These are phyloP conservation scores for Ceriops decandra DNA, from an alignment of 345 rosid species.

Conservation along the genomic window DNA sequence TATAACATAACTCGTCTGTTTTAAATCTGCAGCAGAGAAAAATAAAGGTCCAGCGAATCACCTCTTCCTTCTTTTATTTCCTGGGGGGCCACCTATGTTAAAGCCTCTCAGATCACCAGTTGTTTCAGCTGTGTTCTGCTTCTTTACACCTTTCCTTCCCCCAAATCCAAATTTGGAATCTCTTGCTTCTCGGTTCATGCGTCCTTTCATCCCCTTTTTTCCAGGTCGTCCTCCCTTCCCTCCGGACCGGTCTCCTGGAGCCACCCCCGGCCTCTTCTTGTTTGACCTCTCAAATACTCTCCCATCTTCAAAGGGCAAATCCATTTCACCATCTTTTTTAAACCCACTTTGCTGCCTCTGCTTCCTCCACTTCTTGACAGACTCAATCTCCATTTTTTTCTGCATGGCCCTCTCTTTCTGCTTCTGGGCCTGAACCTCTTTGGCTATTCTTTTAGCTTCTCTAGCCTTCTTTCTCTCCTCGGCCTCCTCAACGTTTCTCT, in stretches of 20 bases:
- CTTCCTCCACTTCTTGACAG: conserved; percentile 85
- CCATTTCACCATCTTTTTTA: conserved; percentile 48
- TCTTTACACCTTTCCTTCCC: conserved; percentile 54
- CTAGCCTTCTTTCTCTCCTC: conserved; percentile 90
- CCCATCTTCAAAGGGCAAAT: conserved; percentile 61
- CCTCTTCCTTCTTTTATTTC: conserved; percentile 60
- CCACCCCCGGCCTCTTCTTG: conserved; percentile 63
- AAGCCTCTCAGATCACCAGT: conserved; percentile 33
- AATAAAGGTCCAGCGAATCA: conserved; percentile 5
- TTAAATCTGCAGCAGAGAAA: not conserved
- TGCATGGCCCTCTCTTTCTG: conserved; percentile 67
- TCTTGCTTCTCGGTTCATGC: conserved; percentile 35
- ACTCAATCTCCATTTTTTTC: conserved; percentile 66
- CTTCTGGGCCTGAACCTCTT: conserved; percentile 81
- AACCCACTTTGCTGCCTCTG: conserved; percentile 84
- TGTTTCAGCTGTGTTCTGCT: conserved; percentile 64
- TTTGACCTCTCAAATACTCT: conserved; percentile 53
- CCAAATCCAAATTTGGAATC: conserved; percentile 67
- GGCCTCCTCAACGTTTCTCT: conserved; percentile 68
- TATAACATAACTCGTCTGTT: not conserved
- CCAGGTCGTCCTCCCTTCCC: conserved; percentile 42
- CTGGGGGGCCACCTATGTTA: conserved; percentile 31
- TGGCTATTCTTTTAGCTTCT: conserved; percentile 68
- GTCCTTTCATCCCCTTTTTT: conserved; percentile 31
- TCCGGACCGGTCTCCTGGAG: conserved; percentile 63